A percentile compares a stretch with the other conserved stretches of the same genome.
phyloP scores from a whole-genome alignment of 2,329 filamentous ascomycete genomes.

The Talaromyces amestolkiae region DNA sequence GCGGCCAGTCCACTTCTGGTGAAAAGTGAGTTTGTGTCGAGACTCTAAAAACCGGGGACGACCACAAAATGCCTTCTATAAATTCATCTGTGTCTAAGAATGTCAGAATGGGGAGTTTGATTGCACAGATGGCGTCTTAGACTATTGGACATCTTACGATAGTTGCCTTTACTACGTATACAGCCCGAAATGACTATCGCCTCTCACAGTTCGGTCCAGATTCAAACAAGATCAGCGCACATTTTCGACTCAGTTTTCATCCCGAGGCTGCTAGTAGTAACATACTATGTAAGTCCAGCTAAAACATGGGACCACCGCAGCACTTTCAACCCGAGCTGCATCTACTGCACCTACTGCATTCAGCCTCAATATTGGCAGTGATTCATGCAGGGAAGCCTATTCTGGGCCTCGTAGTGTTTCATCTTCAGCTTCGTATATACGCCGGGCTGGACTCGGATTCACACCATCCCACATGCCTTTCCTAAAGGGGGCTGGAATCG shows the following conservation, averaged over 20 bases:
- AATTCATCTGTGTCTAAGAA: not conserved
- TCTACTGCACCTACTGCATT: not conserved
- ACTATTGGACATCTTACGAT: not conserved
- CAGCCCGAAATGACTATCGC: not conserved
- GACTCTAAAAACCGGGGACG: not conserved
- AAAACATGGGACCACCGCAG: not conserved
- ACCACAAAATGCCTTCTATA: not conserved
- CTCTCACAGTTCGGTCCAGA: not conserved
- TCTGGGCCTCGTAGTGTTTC: not conserved
- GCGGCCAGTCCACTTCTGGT: not conserved
- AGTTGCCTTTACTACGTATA: not conserved
- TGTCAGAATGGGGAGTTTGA: not conserved
- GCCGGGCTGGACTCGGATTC: slow-evolving; percentile 8
- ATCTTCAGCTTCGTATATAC: slow-evolving; percentile 4
- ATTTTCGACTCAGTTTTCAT: not conserved
- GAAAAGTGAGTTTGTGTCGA: not conserved
- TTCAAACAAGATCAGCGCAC: not conserved
- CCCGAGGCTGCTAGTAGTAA: not conserved
- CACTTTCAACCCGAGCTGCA: not conserved
- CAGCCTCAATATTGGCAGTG: not conserved
- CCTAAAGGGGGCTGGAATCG: not conserved
- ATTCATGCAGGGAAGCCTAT: not conserved
- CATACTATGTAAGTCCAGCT: not conserved
- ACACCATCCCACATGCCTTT: not conserved
- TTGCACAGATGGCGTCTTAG: not conserved